Conservation (phyloP, 306 rosid genomes). For the Inga oerstediana region DNA sequence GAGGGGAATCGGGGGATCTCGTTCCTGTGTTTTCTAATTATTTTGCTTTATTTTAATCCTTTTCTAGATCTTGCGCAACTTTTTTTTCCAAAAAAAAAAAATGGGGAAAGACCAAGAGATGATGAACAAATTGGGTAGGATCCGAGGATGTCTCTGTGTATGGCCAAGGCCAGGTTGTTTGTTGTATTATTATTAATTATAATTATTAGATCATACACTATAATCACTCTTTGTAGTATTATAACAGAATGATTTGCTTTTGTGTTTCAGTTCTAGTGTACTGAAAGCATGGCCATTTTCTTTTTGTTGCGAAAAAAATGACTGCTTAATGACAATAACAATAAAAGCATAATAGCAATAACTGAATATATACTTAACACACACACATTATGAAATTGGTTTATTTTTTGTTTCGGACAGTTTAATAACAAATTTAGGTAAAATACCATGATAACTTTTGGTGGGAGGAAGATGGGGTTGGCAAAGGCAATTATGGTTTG, state of each 20-base stretch:
- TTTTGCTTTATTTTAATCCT: not conserved
- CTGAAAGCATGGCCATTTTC: not conserved
- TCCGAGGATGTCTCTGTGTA: conserved; percentile 35
- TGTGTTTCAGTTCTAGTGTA: not conserved
- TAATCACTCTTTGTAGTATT: not conserved
- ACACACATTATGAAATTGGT: no score
- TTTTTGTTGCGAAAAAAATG: not conserved
- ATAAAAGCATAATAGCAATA: not conserved
- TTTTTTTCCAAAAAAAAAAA: conserved; percentile 8
- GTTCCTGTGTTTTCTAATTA: conserved; percentile 28
- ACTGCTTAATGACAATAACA: not conserved
- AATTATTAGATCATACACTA: conserved; percentile 15
- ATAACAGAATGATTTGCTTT: not conserved
- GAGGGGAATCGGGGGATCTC: conserved; percentile 31
- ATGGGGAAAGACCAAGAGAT: not conserved
- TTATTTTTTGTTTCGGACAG: not conserved
- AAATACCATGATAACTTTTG: not conserved
- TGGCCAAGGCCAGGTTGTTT: not conserved
- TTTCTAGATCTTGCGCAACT: not conserved
- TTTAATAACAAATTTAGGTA: no score
- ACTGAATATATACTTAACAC: no score
- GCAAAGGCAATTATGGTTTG: not conserved
- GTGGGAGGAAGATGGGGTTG: not conserved
- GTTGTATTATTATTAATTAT: conserved; percentile 5
- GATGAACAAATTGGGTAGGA: conserved; percentile 4